Base-by-base conservation (phyloP, 257 asterid genomes). In the Nicotiana sylvestris region DNA sequence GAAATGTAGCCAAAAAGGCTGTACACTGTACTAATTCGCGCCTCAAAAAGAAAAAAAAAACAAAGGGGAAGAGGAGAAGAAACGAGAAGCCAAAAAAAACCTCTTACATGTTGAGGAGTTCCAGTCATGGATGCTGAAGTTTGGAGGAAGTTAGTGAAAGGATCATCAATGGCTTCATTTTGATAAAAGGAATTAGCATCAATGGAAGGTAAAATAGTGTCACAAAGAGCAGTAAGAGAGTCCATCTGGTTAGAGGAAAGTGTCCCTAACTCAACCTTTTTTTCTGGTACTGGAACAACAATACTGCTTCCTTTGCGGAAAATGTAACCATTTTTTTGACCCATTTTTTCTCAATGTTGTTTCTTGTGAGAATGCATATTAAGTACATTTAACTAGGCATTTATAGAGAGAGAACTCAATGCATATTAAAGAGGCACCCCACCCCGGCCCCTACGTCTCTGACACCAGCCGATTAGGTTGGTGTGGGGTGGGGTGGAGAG, bases 91-190 rank as follows among this genome's bases (percentile, higher is more conserved):
- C 27, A 29, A 32, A n/a, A 21, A 32, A 18, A 13, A 8, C 0
- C 11, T 43, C 80, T 51, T 76, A 76, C 80, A 29, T 76, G 80
- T 51, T 76, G 62, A 76, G 64, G 80, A 15, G 80, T 51, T 51
- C 80, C 64, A 51, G 30, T 76, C 80, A 76, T 76, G 80, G 80
- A 76, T 7, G 80, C 80, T 51, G 80, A 76, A 76, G 80, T 76
- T 16, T 51, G 46, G 17, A 76, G 64, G 65, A 76, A 76, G 5
- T 76, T 29, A 8, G 2, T 29, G 80, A 8, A 51, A 29, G 64
- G 30, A 74, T 74, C 46, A 51, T 51, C 46, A 27, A 27, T 51
- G 62, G 16, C 80, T 51, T 76, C 27, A 2, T 70, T 0, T 25
- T 74, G 27, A 49, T 25, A 12, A 46, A 46, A 49, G 10, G 27